These are phyloP conservation scores for Puccinellia tenuiflora DNA, from an alignment of 176 grass and related monocot species.

Conservation along the genomic window DNA sequence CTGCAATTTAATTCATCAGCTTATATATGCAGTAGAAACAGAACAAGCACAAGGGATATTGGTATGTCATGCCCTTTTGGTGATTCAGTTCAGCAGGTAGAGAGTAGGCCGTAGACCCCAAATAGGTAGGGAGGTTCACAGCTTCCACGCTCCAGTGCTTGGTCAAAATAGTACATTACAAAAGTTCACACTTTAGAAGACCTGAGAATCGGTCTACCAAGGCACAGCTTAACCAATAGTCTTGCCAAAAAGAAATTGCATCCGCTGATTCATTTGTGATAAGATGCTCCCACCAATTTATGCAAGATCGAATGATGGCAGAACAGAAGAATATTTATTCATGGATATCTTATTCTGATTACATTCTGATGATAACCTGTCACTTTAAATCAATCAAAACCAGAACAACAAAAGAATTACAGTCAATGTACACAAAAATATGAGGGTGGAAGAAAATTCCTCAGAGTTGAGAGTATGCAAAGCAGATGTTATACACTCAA, in stretches of 20 bases:
- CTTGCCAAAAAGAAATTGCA: neutral
- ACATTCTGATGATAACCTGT: constrained; percentile 17
- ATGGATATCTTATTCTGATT: constrained; percentile 23
- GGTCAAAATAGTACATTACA: neutral
- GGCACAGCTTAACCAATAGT: neutral
- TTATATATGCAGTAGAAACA: constrained; percentile 8
- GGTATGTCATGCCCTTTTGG: constrained; percentile 22
- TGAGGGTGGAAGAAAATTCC: constrained; percentile 20
- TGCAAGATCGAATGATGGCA: neutral
- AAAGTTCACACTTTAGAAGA: constrained; percentile 10
- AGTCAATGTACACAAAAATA: constrained; percentile 46
- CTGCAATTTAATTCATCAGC: constrained; percentile 10
- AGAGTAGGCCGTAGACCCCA: constrained; percentile 14
- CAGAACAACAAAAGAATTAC: constrained; percentile 30
- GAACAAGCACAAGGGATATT: neutral
- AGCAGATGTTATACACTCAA: constrained; percentile 33
- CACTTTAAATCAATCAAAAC: constrained; percentile 28
- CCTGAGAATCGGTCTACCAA: neutral
- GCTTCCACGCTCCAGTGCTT: constrained; percentile 7
- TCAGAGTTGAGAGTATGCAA: constrained; percentile 14
- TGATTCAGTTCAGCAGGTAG: constrained; percentile 23
- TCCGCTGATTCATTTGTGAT: neutral
- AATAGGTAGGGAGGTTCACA: constrained; percentile 23
- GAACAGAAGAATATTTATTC: constrained; percentile 20
- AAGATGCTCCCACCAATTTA: neutral